Evolutionary conservation across 305 asterid genomes (phyloP).

Genomic region (Solanum aculeatissimum): DNA sequence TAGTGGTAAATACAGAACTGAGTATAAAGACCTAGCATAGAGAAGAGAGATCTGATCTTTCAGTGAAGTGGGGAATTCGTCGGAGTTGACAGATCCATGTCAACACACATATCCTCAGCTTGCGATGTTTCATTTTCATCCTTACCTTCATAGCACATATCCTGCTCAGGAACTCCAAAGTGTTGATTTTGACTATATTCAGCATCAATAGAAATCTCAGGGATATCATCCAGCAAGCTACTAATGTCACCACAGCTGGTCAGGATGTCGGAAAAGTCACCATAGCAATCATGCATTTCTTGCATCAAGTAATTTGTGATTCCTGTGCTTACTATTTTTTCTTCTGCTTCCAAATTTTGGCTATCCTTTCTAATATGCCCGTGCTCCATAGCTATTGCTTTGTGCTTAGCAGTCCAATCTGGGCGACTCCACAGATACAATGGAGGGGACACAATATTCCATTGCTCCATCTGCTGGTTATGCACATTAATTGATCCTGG

Average conservation of each 20-base stretch:
- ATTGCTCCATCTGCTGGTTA: slow-evolving; percentile 47
- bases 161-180: not conserved
- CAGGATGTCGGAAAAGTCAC: slow-evolving; percentile 26
- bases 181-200: not conserved
- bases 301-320: slow-evolving; percentile 36
- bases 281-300: slow-evolving; percentile 33
- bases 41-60: not conserved
- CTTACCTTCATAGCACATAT: not conserved
- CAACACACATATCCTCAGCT: not conserved
- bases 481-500: slow-evolving; percentile 58
- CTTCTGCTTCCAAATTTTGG: not conserved
- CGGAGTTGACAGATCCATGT: slow-evolving; percentile 6
- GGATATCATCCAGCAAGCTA: slow-evolving; percentile 28
- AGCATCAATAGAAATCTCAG: slow-evolving; percentile 17
- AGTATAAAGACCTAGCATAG: not conserved
- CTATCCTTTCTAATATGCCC: slow-evolving; percentile 23
- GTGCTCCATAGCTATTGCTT: slow-evolving; percentile 28
- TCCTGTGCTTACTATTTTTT: not conserved
- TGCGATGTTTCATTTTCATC: not conserved
- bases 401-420: slow-evolving; percentile 46
- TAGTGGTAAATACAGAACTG: not conserved
- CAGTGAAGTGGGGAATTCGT: not conserved
- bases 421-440: slow-evolving; percentile 63
- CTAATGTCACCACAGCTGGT: slow-evolving; percentile 24
- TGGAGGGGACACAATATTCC: slow-evolving; percentile 54